phyloP scores from a whole-genome alignment of 2,329 filamentous ascomycete genomes.

The Fusarium pininemorale region DNA sequence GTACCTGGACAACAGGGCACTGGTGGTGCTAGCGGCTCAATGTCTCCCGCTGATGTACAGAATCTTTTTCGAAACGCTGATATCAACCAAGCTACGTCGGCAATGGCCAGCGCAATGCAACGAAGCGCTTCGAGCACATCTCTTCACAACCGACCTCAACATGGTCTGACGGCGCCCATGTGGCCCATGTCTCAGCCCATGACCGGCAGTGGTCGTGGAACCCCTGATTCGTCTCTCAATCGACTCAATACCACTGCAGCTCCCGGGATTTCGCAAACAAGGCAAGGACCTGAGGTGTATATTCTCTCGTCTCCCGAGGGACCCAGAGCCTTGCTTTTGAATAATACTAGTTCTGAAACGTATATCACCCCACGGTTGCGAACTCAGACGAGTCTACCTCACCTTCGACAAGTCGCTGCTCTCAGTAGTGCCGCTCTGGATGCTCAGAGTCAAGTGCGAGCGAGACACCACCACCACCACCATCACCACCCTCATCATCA shows the following conservation, averaged over 20 bases:
- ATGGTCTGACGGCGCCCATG: constrained; percentile 56
- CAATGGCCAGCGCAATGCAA: constrained; percentile 62
- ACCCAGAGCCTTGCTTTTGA: constrained; percentile 66
- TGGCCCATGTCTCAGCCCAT: constrained; percentile 49
- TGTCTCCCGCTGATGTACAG: constrained; percentile 56
- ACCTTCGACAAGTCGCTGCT: constrained; percentile 37
- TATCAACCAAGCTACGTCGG: constrained; percentile 55
- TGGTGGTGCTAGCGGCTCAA: constrained; percentile 36
- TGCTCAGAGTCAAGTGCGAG: constrained; percentile 28
- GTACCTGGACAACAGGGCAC: constrained; percentile 19
- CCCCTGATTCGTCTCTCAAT: constrained; percentile 52
- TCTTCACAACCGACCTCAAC: constrained; percentile 49
- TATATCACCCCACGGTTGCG: constrained; percentile 59
- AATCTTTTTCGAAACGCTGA: constrained; percentile 58
- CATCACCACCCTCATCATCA: constrained; percentile 40
- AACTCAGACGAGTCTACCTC: constrained; percentile 41
- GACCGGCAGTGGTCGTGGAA: constrained; percentile 57
- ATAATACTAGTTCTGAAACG: constrained; percentile 57
- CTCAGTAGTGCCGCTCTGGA: constrained; percentile 26
- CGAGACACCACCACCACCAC: constrained; percentile 41
- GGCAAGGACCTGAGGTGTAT: constrained; percentile 62
- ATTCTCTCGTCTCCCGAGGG: constrained; percentile 69
- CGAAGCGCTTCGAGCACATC: constrained; percentile 60
- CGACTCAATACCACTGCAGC: constrained; percentile 44
- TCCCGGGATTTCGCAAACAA: constrained; percentile 21